Base-by-base conservation (phyloP, 2,329 filamentous ascomycete species). In the Chrysoporthe cubensis region DNA sequence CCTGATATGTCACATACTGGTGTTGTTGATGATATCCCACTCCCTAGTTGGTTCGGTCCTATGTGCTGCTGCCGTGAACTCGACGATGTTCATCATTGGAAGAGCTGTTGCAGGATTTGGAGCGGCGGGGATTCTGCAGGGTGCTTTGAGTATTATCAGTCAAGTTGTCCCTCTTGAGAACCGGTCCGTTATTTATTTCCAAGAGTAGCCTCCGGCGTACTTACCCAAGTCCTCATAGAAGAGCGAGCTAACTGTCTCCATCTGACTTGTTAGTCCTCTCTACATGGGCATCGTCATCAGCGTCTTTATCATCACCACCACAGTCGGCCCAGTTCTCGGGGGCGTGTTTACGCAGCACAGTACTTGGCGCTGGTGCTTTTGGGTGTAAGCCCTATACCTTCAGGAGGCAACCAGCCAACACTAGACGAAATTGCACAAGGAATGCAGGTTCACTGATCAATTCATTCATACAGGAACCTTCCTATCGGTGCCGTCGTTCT, bases 301-400 rank as follows among this genome's bases (percentile, higher is more conserved):
- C 64, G 71, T 78, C 11, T 80, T 78, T 46, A 77, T 74, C 37
- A 68, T 80, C 42, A 76, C 76, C 1, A 76, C 76, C 2, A 74
- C 78, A 34, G 61, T 78, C 11, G 78, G 78, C 0, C 78, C 79
- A 14, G 73, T 79, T 3, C 72, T 80, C 4, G 79, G 79, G 43
- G 78, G 78, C 42, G 77, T 75, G 0, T 78, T 80, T 66, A 79
- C 78, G 0, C 74, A 76, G 3, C 72, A 72, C 4, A 75, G 78
- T 16, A 76, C 76, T 3, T 80, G 78, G 78, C 72, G 78, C 9
- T 80, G 78, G 74, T 79, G 77, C 52, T 80, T 80, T 69, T 80
- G 78, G 60, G 74, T 80, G 69, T 50, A 50, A 50, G 46, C 16
- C 16, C 3, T 26, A 50, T n/a, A n/a, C 16, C 18, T 50, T 50